These are phyloP conservation scores for Basidioascus undulatus DNA, from an alignment of 768 basidiomycete genomes.

Conservation along the genomic window DNA sequence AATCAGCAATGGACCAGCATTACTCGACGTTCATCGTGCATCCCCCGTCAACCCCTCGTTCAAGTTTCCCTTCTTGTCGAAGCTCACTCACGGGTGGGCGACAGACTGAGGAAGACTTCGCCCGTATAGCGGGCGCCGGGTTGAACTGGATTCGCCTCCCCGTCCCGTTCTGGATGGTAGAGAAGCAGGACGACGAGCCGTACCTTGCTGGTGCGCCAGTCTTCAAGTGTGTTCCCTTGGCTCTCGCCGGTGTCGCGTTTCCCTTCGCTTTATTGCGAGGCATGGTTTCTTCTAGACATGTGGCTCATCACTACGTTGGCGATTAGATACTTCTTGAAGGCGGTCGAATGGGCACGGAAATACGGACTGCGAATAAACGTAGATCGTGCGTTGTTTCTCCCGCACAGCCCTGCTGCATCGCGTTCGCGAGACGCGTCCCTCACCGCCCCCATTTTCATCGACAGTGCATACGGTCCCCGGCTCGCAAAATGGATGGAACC, in stretches of 20 bases:
- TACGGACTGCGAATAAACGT: slow-evolving; percentile 87
- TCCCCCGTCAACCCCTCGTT: slow-evolving; percentile 6
- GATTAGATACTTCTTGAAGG: slow-evolving; percentile 80
- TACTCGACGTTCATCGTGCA: slow-evolving; percentile 83
- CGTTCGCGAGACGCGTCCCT: no score
- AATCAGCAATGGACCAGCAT: slow-evolving; percentile 51
- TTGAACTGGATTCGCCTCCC: slow-evolving; percentile 85
- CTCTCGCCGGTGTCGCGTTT: no score
- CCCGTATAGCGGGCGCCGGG: slow-evolving; percentile 74
- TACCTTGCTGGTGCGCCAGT: slow-evolving; percentile 46
- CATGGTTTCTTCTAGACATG: no score
- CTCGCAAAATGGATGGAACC: slow-evolving; percentile 58
- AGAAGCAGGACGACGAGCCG: slow-evolving; percentile 49
- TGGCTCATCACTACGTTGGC: no score
- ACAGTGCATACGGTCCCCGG: slow-evolving; percentile 63
- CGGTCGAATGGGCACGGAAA: slow-evolving; percentile 82
- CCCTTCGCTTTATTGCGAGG: no score
- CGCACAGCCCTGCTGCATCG: no score
- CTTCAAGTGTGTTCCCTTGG: slow-evolving; percentile 2
- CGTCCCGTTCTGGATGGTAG: slow-evolving; percentile 79
- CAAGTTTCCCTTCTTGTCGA: slow-evolving; percentile 2
- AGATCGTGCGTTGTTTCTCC: no score
- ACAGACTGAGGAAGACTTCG: slow-evolving; percentile 86
- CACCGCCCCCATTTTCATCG: no score
- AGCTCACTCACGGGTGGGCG: no score